Conservation (phyloP, 768 basidiomycete species). For the Hygrophoropsis aurantiaca region DNA sequence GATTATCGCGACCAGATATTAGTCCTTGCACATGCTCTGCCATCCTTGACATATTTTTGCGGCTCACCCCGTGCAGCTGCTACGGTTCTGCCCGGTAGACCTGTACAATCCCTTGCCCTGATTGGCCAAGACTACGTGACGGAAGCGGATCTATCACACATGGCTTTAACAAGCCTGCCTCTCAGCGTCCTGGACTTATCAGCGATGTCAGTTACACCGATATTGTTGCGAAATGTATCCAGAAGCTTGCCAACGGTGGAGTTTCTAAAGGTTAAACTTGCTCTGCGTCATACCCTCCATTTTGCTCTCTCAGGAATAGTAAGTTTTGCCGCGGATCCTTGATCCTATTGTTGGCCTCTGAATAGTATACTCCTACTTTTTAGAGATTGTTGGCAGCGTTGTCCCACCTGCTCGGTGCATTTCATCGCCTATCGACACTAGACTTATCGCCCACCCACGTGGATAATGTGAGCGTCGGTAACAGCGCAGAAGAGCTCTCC, state of each 20-base stretch:
- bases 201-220: conserved; percentile 57
- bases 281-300: conserved; percentile 65
- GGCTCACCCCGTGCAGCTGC: conserved; percentile 62
- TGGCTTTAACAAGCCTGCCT: conserved; percentile 48
- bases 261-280: conserved; percentile 53
- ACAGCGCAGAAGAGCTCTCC: conserved; percentile 45
- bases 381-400: conserved; percentile 61
- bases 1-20: conserved; percentile 43
- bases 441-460: conserved; percentile 64
- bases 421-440: conserved; percentile 48
- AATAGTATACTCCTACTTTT: conserved; percentile 7
- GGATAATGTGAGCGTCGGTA: conserved; percentile 37
- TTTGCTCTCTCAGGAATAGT: conserved; percentile 65
- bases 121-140: conserved; percentile 58
- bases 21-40: conserved; percentile 45
- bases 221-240: conserved; percentile 56
- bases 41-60: conserved; percentile 53
- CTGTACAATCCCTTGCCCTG: conserved; percentile 55
- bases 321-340: conserved; percentile 33
- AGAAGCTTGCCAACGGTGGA: conserved; percentile 49
- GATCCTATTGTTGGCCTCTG: conserved; percentile 6
- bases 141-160: conserved; percentile 47
- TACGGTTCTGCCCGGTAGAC: conserved; percentile 58
- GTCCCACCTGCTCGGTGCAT: conserved; percentile 54
- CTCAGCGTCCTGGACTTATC: conserved; percentile 59